Base-by-base conservation (phyloP, 176 grass and related monocot species). In the Ananas comosus region DNA sequence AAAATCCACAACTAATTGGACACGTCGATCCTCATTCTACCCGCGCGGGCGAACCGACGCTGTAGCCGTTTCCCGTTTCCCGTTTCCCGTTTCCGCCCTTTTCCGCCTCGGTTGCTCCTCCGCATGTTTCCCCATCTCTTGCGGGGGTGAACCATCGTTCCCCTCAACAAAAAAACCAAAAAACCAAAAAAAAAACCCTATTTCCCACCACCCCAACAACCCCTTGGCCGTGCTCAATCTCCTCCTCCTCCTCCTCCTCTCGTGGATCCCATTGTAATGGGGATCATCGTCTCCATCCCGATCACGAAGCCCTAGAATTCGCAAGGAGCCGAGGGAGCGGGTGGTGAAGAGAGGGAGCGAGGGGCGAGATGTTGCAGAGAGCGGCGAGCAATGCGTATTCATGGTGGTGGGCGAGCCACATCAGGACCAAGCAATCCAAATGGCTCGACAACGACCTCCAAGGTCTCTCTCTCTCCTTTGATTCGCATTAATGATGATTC, bases 341-440 rank as follows among this genome's bases (percentile, higher is more conserved):
- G 67, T 25, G 48, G 59, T 12, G 56, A 42, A n/a, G 71, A 17
- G 25, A 65, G 64, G 48, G 58, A 27, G 74, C 67, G 66, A 49
- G 10, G 22, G 33, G 52, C n/a, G 50, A 47, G 66, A 92, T 93
- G 90, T 81, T 93, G 78, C 90, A 93, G 73, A 87, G 90, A 66
- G 90, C 86, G 11, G 83, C 83, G 49, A 88, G 89, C 85, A 88
- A 85, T 75, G 79, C 79, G 16, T 85, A 86, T 77, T 86, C 86
- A 18, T 88, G 83, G 80, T 76, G 86, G 83, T 92, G 90, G 83
- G 80, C 80, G 33, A 92, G 80, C 23, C 82, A 83, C 65, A 74
- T 83, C 74, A 78, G 90, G 52, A 83, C 64, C 53, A 86, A 76
- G 23, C 80, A 88, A 24, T 88, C 80, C 68, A 80, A 88, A 88